Evolutionary conservation across 140 eudicot species (phyloP), one percentile per base, ranked within the genome.

Genomic region (Senecio squalidus): DNA sequence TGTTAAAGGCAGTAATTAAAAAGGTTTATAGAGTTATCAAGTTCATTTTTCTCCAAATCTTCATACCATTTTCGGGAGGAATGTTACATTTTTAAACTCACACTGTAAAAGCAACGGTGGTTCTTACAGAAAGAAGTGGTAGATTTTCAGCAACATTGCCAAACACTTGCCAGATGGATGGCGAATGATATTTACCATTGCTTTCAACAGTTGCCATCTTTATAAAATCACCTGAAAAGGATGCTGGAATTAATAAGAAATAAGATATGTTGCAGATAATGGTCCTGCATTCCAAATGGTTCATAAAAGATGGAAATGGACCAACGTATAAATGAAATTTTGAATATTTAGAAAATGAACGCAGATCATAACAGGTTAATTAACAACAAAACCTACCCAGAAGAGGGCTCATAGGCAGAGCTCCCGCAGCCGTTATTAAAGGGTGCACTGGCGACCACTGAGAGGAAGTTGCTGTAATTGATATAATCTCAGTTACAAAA

Each of bases 381-480:
- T 9, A 33, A 26, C 3, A 48, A 63, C 27, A 36, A 6, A 22
- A 70, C 38, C 6, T 74, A 91, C 98, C 95, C 73, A 84, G 58
- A 36, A 87, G 39, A 48, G 79, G 67, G 78, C 85, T 75, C 18
- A 78, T 67, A 52, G 75, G 60, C 52, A 81, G 77, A 33, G 96
- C 91, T 63, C 71, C 81, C 41, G 71, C 73, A 10, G 86, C 92
- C 62, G 94, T 78, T 34, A 75, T 59, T 50, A 87, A 40, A 62
- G 84, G 83, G 22, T 66, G 77, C 31, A 78, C 41, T 24, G 58
- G 72, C 53, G 86, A 76, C 79, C 79, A 79, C 21, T 68, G 82
- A 74, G 79, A 70, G 43, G 95, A 76, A 33, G 98, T 87, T 69
- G 95, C 98, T 92, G 83, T 60, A 77, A 77, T 6, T 30, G 34